Evolutionary conservation across 106 monocot species (phyloP).

Genomic region (Dioscorea dumetorum): DNA sequence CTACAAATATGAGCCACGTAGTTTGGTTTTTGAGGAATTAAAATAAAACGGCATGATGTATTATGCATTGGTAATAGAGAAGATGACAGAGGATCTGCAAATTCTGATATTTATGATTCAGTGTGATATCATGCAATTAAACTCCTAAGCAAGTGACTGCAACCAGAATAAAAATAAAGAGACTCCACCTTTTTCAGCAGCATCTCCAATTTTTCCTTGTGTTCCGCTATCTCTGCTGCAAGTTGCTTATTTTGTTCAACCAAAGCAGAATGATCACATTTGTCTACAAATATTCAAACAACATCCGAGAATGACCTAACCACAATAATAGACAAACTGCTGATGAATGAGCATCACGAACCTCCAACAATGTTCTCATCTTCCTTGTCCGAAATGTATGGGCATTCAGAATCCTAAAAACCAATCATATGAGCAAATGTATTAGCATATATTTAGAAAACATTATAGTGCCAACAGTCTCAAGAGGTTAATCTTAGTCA

Average conservation of each 20-base stretch:
- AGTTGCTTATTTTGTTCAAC: slow-evolving; percentile 36
- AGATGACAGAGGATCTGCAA: not conserved
- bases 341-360: slow-evolving; percentile 11
- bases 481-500: too few species aligned
- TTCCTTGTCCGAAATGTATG: slow-evolving; percentile 45
- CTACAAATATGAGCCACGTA: not conserved
- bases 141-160: not conserved
- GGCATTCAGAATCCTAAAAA: slow-evolving; percentile 55
- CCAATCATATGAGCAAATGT: too few species aligned
- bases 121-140: not conserved
- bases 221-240: slow-evolving; percentile 24
- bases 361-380: slow-evolving; percentile 25
- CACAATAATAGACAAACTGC: not conserved
- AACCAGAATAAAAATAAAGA: slow-evolving; percentile 1
- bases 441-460: too few species aligned
- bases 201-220: slow-evolving; percentile 41
- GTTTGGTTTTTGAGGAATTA: not conserved
- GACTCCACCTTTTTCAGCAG: slow-evolving; percentile 45
- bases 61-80: not conserved
- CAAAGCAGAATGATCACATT: slow-evolving; percentile 16
- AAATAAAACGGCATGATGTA: not conserved
- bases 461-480: too few species aligned
- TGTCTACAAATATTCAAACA: slow-evolving; percentile 20
- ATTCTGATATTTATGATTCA: not conserved
- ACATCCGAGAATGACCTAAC: not conserved